Evolutionary conservation across 2,329 filamentous ascomycete species (phyloP).

Genomic region (Onygenales sp.): DNA sequence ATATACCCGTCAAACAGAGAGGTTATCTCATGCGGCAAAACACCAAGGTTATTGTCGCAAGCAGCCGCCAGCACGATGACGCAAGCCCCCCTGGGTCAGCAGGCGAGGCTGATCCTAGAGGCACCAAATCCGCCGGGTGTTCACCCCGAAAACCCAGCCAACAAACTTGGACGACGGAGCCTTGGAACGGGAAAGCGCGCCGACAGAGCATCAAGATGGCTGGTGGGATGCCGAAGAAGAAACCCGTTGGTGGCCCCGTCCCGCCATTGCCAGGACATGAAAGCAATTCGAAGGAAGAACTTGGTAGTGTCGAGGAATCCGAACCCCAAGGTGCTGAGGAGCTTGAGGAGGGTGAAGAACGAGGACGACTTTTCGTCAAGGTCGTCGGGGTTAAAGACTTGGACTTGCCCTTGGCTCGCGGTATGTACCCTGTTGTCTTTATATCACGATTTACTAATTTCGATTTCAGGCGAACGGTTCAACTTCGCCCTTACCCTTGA

Average conservation of each 20-base stretch:
- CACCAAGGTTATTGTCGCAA: conserved; percentile 93
- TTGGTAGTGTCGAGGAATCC: conserved; percentile 48
- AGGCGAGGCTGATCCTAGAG: conserved; percentile 23
- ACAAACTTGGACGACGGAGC: conserved; percentile 92
- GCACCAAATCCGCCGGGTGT: conserved; percentile 53
- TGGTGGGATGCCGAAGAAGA: conserved; percentile 52
- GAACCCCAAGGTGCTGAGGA: conserved; percentile 50
- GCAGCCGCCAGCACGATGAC: conserved; percentile 56
- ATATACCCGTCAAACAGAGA: conserved; percentile 62
- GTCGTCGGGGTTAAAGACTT: conserved; percentile 97
- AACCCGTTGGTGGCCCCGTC: conserved; percentile 51
- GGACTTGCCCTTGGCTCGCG: conserved; percentile 80
- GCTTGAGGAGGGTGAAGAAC: conserved; percentile 70
- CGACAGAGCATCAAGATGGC: conserved; percentile 54
- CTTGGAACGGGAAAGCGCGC: conserved; percentile 78
- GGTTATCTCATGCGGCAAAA: conserved; percentile 98
- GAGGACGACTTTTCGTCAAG: conserved; percentile 91
- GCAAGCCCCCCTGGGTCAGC: conserved; percentile 20
- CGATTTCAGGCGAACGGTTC: conserved; percentile 62
- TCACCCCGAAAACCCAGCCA: conserved; percentile 72
- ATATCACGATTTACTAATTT: conserved; percentile 16
- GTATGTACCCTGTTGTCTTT: conserved; percentile 44
- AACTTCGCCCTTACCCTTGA: conserved; percentile 97
- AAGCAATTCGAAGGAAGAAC: conserved; percentile 58
- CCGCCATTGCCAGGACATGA: conserved; percentile 83